Evolutionary conservation across 2,329 filamentous ascomycete genomes (phyloP), one percentile per base, ranked within the genome.

Genomic region (Fusarium sp.): DNA sequence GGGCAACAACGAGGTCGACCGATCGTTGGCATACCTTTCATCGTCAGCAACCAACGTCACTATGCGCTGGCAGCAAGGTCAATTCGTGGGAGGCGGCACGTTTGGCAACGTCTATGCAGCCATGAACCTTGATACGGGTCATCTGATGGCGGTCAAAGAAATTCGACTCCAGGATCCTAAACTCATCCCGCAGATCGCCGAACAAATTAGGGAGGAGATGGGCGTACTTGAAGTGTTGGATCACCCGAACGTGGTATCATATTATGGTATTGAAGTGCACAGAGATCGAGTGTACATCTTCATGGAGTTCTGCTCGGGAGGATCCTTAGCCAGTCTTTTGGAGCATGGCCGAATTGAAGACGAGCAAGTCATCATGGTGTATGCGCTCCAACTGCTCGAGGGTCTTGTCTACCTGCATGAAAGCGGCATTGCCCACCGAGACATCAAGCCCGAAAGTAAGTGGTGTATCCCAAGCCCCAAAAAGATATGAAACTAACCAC

Each of bases 201-300:
- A 91, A 56, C 94, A 98, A 77, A 98, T 99, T 77, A 90, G 92
- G 67, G 96, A 99, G 76, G 96, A 99, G 79, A 98, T 99, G 94
- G 92, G 92, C 52, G 95, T 99, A 7, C 84, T 99, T 49, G 95
- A 98, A 80, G 92, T 98, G 2, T 87, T 99, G 45, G 94, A 99
- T 76, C 96, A 99, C 77, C 96, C 96, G 22, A 99, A 99, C 77
- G 93, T 99, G 65, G 97, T 99, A 22, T 95, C 94, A 11, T 99
- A 99, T 81, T 96, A 96, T 76, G 96, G 96, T 61, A 98, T 99
- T 75, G 96, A 99, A 80, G 96, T 98, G 4, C 96, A 99, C 80
- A 89, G 96, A 67, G 96, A 99, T 84, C 96, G 97, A 77, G 96
- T 99, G n/a, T 99, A 98, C 80, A 98, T 99, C 72, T 99, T 99